These are phyloP conservation scores for Aphanocladium album DNA, from an alignment of 2,329 filamentous ascomycete species.

Conservation along the genomic window DNA sequence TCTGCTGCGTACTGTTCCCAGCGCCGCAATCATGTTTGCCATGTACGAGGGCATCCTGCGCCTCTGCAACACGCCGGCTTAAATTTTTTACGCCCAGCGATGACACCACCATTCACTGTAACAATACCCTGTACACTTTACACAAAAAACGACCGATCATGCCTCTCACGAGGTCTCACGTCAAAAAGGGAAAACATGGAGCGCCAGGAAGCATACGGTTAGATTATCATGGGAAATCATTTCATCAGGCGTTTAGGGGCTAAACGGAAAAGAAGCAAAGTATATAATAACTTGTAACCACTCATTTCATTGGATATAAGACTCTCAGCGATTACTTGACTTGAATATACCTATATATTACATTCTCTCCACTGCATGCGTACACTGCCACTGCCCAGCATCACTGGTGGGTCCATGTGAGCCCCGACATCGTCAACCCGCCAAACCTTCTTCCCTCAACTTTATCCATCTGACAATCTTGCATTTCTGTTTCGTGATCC, in stretches of 20 bases:
- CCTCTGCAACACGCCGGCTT: slow-evolving; percentile 37
- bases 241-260: slow-evolving; percentile 6
- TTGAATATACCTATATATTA: neutral
- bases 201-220: neutral
- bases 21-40: slow-evolving; percentile 93
- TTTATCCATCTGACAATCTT: neutral
- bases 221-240: neutral
- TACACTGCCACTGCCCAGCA: slow-evolving; percentile 11
- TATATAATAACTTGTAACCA: neutral
- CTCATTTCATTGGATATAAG: slow-evolving; percentile 6
- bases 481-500: neutral
- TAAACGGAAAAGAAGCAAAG: neutral
- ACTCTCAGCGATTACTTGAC: neutral
- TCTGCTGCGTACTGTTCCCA: slow-evolving; percentile 84
- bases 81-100: neutral
- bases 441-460: neutral
- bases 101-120: neutral
- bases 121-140: slow-evolving; percentile 7
- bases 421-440: neutral
- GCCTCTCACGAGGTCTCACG: neutral
- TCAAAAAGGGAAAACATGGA: neutral
- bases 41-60: slow-evolving; percentile 64
- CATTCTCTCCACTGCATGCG: neutral
- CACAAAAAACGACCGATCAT: neutral
- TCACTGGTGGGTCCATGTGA: neutral